Base-by-base conservation (phyloP, 106 monocot genomes). In the Amphibolis antarctica region DNA sequence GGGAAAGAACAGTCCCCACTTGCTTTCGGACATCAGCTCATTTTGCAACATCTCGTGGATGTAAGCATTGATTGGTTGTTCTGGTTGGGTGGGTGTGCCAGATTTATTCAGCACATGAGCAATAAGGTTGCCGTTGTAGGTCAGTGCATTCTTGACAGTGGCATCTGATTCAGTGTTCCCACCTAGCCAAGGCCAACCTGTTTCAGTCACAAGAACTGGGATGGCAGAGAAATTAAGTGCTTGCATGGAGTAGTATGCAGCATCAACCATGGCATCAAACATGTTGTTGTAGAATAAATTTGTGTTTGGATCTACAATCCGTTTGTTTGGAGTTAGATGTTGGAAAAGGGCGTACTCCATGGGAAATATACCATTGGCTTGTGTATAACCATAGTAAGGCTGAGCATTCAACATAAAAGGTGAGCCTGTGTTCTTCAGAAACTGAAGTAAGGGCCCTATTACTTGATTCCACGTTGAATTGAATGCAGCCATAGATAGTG, bases 251-350 rank as follows among this genome's bases (percentile, higher is more conserved):
- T 75, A 86, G 71, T 86, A 89, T 5, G 89, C 66, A 54, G 89
- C 83, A 83, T 93, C 93, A 42, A 93, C 81, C 89, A 93, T 89
- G 0, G 83, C 81, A 79, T 86, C 93, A 64, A 93, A 89, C 93
- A 93, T 89, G 60, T 86, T 93, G 13, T 70, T 79, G 46, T 93
- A 93, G 52, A 71, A 45, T 9, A 65, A 74, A 50, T 79, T 66
- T 44, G 93, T 93, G 52, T 93, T 93, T 13, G 93, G 83, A 66
- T 89, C 93, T 20, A 79, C 78, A 53, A 89, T 81, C 74, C 77
- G 77, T 46, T 75, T 86, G 46, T 75, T 69, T 4, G 83, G 86
- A 56, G 61, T 75, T 4, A 79, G 70, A 12, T 82, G 59, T 12
- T 69, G 71, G 50, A 93, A 93, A 60, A 93, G 78, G 17, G 93